phyloP scores from a whole-genome alignment of 257 asterid species.

The Rubia yunnanensis region DNA sequence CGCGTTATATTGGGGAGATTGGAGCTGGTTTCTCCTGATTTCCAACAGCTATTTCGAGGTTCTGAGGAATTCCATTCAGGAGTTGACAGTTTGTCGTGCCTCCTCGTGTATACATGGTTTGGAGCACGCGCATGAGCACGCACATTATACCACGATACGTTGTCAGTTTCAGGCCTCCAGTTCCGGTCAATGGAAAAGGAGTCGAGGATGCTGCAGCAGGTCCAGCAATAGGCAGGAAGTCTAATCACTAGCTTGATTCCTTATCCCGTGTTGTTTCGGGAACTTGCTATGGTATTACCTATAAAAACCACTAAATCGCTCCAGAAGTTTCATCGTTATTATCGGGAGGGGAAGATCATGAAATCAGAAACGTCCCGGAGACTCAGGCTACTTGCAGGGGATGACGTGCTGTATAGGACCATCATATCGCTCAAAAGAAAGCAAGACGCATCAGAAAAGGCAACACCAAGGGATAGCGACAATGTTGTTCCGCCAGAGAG shows the following conservation, averaged over 20 bases:
- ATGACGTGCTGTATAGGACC: conserved; percentile 14
- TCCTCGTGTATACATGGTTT: conserved; percentile 24
- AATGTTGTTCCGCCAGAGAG: too few species aligned
- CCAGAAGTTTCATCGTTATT: conserved; percentile 16
- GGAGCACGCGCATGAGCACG: conserved; percentile 22
- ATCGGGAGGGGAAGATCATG: conserved; percentile 19
- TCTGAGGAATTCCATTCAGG: conserved; percentile 21
- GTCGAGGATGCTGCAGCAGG: not conserved
- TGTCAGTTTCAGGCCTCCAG: conserved; percentile 20
- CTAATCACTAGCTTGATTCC: conserved; percentile 35
- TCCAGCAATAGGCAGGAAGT: conserved; percentile 7
- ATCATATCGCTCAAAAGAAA: too few species aligned
- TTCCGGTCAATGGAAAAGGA: conserved; percentile 10
- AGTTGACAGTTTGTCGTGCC: conserved; percentile 17
- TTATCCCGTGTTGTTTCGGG: conserved; percentile 19
- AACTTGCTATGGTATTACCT: conserved; percentile 20
- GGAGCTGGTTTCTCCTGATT: conserved; percentile 26
- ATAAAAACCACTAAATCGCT: conserved; percentile 15
- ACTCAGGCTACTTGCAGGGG: conserved; percentile 26
- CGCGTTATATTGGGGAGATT: conserved; percentile 26
- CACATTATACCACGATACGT: conserved; percentile 24
- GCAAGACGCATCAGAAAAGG: too few species aligned
- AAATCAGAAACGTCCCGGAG: conserved; percentile 19
- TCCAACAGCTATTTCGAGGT: conserved; percentile 21
- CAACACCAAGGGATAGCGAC: too few species aligned